These are phyloP conservation scores for Solanum clarkiae DNA, from an alignment of 257 asterid genomes.

Conservation along the genomic window DNA sequence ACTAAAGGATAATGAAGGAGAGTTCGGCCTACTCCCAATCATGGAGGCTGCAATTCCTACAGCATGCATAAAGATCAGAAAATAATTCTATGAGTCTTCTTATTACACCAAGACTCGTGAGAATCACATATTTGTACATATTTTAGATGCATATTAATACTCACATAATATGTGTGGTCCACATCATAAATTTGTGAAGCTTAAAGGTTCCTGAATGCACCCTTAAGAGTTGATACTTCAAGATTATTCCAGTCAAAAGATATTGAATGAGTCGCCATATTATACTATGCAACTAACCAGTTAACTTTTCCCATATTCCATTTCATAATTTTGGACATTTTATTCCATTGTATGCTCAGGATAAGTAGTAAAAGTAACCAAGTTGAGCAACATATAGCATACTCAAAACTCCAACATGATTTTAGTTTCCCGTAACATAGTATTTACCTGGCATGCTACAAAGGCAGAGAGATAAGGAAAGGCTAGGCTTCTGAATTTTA, in stretches of 20 bases:
- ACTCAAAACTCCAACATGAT: not conserved
- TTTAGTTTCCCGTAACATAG: not conserved
- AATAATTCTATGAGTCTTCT: not conserved
- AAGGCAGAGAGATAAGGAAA: not conserved
- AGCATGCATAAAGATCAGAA: not conserved
- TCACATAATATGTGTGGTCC: not conserved
- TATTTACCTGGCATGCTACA: not conserved
- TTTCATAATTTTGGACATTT: not conserved
- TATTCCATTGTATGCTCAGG: not conserved
- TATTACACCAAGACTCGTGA: not conserved
- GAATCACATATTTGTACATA: not conserved
- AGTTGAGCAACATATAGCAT: not conserved
- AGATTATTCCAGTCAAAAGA: not conserved
- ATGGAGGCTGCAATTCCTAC: constrained; percentile 40
- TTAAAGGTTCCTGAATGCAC: not conserved
- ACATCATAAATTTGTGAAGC: not conserved
- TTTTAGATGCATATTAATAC: not conserved
- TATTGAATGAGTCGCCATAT: not conserved
- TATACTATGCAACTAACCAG: not conserved
- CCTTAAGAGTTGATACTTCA: not conserved
- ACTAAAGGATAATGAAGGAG: constrained; percentile 59
- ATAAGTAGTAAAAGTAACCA: not conserved
- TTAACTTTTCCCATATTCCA: not conserved
- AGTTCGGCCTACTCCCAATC: constrained; percentile 50
- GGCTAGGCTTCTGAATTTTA: not conserved